Conservation (phyloP, 495 filamentous ascomycete genomes). For the Xylaria palmicola region DNA sequence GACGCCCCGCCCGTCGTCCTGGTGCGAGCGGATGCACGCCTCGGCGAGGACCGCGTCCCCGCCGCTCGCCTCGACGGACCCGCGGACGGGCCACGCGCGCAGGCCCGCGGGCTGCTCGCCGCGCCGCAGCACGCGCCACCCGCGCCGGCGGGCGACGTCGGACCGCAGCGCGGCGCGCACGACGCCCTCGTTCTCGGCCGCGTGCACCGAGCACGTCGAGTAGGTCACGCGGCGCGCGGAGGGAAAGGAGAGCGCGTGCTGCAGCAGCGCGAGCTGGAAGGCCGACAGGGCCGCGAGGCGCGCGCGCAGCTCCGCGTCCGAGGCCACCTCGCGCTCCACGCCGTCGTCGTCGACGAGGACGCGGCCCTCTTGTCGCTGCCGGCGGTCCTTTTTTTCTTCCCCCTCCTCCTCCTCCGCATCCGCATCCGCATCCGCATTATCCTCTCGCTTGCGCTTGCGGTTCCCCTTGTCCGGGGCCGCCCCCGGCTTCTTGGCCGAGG, state of each 20-base stretch:
- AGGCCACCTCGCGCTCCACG: conserved; percentile 38
- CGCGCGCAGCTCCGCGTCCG: conserved; percentile 44
- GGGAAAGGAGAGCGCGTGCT: conserved; percentile 82
- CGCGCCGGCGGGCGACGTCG: conserved; percentile 59
- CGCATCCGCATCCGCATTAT: too few relatives aligned
- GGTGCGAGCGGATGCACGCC: conserved; percentile 77
- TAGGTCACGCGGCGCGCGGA: conserved; percentile 77
- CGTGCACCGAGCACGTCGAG: conserved; percentile 86
- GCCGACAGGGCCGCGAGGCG: conserved; percentile 71
- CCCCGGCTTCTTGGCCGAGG: conserved; percentile 19
- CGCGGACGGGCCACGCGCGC: conserved; percentile 69
- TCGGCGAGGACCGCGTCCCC: conserved; percentile 49
- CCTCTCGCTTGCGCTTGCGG: conserved; percentile 40
- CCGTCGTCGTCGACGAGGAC: conserved; percentile 52
- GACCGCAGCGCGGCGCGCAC: conserved; percentile 67
- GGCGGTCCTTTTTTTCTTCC: too few relatives aligned
- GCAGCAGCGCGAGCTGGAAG: conserved; percentile 73
- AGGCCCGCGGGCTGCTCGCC: conserved; percentile 71
- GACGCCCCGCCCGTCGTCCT: conserved; percentile 70
- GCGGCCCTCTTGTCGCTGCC: conserved; percentile 29
- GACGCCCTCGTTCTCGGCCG: conserved; percentile 84
- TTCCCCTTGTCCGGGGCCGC: conserved; percentile 22
- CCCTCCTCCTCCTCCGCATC: too few relatives aligned
- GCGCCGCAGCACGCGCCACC: conserved; percentile 73
- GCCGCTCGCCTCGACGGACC: conserved; percentile 48